phyloP scores from a whole-genome alignment of 2,329 filamentous ascomycete genomes.

The Penicillium nordicum region DNA sequence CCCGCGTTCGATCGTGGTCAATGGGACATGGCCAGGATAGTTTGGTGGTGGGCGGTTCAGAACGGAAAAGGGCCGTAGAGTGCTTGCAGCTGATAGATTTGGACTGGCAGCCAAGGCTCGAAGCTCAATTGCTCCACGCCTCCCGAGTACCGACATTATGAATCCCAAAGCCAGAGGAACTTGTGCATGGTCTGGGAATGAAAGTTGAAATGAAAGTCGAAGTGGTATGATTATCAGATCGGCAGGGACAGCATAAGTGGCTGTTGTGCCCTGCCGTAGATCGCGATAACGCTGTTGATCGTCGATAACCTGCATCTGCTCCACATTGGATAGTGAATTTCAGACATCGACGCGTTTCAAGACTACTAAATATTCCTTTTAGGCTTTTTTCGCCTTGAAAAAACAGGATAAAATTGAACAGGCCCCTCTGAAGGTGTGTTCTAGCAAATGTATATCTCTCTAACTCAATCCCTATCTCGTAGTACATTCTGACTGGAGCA shows the following conservation, averaged over 20 bases:
- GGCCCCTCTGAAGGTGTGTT: not conserved
- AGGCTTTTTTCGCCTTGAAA: not conserved
- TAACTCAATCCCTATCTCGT: not conserved
- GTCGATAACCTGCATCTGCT: conserved; percentile 14
- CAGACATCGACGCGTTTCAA: not conserved
- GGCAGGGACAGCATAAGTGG: conserved; percentile 4
- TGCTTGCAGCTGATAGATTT: conserved; percentile 4
- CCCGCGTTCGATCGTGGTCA: conserved; percentile 72
- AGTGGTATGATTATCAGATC: conserved; percentile 21
- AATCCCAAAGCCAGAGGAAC: not conserved
- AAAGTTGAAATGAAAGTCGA: conserved; percentile 6
- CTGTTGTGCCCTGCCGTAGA: conserved; percentile 4
- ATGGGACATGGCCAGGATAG: conserved; percentile 88
- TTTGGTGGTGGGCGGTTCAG: conserved; percentile 80
- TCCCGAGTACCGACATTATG: conserved; percentile 32
- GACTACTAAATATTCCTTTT: not conserved
- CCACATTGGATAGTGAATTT: conserved; percentile 7
- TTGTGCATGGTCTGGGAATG: conserved; percentile 10
- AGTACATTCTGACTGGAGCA: not conserved
- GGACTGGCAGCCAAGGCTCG: conserved; percentile 12
- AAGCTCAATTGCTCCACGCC: conserved; percentile 15
- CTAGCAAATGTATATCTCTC: not conserved
- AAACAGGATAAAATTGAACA: too few relatives aligned
- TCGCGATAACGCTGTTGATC: conserved; percentile 10
- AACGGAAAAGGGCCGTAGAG: conserved; percentile 65